Base-by-base conservation (phyloP, 2,329 filamentous ascomycete species). In the Blastomyces emzantsi region DNA sequence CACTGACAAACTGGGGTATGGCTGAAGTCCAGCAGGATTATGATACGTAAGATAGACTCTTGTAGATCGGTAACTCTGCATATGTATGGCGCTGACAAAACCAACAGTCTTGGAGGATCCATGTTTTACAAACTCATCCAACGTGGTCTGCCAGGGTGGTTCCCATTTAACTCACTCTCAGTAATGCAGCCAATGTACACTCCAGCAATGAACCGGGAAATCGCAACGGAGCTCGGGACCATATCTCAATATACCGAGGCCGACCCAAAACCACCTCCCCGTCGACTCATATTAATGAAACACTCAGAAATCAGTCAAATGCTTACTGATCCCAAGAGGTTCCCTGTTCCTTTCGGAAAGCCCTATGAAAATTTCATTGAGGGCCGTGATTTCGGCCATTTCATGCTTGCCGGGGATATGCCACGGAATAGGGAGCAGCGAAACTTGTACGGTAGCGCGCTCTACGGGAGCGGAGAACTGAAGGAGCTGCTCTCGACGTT, bases 1-100 rank as follows among this genome's bases (percentile, higher is more conserved):
- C 71, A 43, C 66, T 77, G 54, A 77, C 75, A 47, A 73, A 70
- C 47, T 77, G 75, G 74, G 75, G 75, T 15, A 74, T 74, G 66
- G 69, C 67, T 8, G 71, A 75, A 63, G 70, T 75, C 58, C 68
- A 71, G 8, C 67, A 71, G 6, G 73, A 77, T 64, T 67, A 66
- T 51, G 62, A 66, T 22, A 66, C 63, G 64, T 67, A 63, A 60
- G 65, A 39, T 28, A 17, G 41, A 43, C 22, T 28, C 39, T 39
- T 49, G 25, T 15, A 55, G 19, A n/a, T 28, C 25, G 28, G 15
- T 11, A 15, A n/a, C 4, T 17, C 19, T 19, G 17, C 15, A 55
- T 8, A 60, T 55, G 41, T 8, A 19, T 54, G 30, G 39, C 39
- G 22, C n/a, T 39, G 28, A 51, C 47, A 54, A 62, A 36, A 28